phyloP scores from a whole-genome alignment of 176 grass and related monocot species.

The Eremochloa ophiuroides region DNA sequence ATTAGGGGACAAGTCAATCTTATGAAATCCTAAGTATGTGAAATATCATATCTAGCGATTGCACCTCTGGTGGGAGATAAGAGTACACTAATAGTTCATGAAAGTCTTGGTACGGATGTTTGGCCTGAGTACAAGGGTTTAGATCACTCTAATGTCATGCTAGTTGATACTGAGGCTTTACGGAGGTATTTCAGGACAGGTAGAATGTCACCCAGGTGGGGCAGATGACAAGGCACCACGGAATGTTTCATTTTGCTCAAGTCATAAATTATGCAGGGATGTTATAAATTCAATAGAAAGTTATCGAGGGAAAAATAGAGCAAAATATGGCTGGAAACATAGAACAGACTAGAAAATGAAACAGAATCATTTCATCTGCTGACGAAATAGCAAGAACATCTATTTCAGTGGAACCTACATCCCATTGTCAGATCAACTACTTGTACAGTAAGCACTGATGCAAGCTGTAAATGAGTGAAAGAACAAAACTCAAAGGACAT shows the following conservation, averaged over 20 bases:
- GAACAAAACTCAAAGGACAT: constrained; percentile 3
- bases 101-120: constrained; percentile 10
- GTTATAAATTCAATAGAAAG: neutral
- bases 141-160: neutral
- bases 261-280: too few species aligned
- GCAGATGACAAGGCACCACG: constrained; percentile 3
- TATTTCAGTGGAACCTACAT: constrained; percentile 10
- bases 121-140: constrained; percentile 2
- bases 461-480: constrained; percentile 3
- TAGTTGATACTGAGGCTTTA: constrained; percentile 5
- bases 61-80: neutral
- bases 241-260: neutral
- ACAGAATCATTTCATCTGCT: neutral
- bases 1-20: neutral
- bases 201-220: neutral
- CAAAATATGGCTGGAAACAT: neutral
- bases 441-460: neutral
- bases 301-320: neutral
- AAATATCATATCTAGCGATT: neutral
- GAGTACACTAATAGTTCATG: neutral
- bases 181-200: constrained; percentile 4
- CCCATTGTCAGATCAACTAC: neutral
- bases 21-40: neutral
- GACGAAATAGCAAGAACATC: neutral
- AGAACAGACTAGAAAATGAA: constrained; percentile 7